Evolutionary conservation across 257 asterid species (phyloP), one percentile per base, ranked within the genome.

Genomic region (Solanum gandarillasii): DNA sequence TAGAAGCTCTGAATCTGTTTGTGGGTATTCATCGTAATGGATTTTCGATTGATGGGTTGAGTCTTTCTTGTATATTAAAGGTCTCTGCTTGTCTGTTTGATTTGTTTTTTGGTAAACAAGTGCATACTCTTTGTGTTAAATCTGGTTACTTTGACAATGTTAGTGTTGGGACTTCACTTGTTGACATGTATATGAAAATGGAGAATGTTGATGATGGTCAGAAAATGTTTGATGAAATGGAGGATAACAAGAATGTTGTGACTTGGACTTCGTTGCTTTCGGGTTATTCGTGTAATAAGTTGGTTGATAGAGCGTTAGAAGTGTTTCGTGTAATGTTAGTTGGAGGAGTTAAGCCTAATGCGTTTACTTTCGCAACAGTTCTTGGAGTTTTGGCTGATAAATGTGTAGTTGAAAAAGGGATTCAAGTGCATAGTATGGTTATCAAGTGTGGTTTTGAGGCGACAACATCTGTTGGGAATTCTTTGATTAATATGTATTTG

Each of bases 261-360:
- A 94, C 98, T 43, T 97, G 98, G 98, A 97, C 99, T 32, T 93
- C 99, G 3, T 90, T 97, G 71, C 93, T 95, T 14, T 88, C 95
- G 0, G 98, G 98, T 74, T 97, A 92, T 88, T 91, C 96, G 7
- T 86, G 88, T 86, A 92, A 92, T 83, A 91, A 92, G 89, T 83
- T 93, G 89, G 52, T 88, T 48, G 83, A 85, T 79, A 87, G 92
- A 81, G 94, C 92, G 16, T n/a, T 92, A 8, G 90, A 93, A 79
- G 86, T 87, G 75, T 94, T 97, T 84, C 67, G 88, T 27, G 11
- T 78, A 88, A 95, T 97, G 98, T 91, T 87, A 62, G 89, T 76
- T 35, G 93, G 91, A 62, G 97, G 95, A 13, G 86, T 95, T 48
- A 91, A 91, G 84, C 97, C 98, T 10, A 95, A 95, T 89, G 94